phyloP scores from a whole-genome alignment of 108 stramenopile species.

The Cyclostephanos invisitatus region DNA sequence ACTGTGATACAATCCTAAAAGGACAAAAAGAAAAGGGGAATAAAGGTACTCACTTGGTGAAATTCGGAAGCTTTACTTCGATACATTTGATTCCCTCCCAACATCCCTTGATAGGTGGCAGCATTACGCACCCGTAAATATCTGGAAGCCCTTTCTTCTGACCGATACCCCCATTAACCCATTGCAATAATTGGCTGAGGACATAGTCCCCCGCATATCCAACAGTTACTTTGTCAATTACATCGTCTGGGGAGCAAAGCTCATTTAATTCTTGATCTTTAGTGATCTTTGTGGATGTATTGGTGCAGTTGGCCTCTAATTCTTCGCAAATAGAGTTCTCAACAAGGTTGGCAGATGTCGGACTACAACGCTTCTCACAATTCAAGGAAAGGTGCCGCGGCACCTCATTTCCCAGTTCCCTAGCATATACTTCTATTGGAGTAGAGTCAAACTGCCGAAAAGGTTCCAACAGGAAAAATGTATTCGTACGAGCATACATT shows the following conservation, averaged over 20 bases:
- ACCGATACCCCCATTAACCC: slow-evolving; percentile 89
- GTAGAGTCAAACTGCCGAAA: slow-evolving; percentile 75
- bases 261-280: slow-evolving; percentile 11
- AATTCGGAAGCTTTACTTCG: slow-evolving; percentile 38
- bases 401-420: slow-evolving; percentile 86
- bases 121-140: slow-evolving; percentile 64
- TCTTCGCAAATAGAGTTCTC: slow-evolving; percentile 3
- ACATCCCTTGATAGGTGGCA: slow-evolving; percentile 64
- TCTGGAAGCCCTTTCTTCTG: slow-evolving; percentile 79
- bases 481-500: slow-evolving; percentile 76
- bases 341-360: neutral
- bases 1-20: neutral
- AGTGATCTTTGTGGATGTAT: slow-evolving; percentile 9
- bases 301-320: slow-evolving; percentile 9
- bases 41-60: slow-evolving; percentile 11
- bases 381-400: slow-evolving; percentile 49
- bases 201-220: slow-evolving; percentile 85
- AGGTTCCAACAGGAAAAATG: slow-evolving; percentile 74
- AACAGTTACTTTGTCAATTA: slow-evolving; percentile 72
- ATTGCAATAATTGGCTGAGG: slow-evolving; percentile 79
- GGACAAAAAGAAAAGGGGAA: neutral
- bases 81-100: slow-evolving; percentile 35
- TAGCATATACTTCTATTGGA: slow-evolving; percentile 85
- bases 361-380: neutral
- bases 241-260: slow-evolving; percentile 77